phyloP scores from a whole-genome alignment of 345 rosid species.

The Linum tenue region DNA sequence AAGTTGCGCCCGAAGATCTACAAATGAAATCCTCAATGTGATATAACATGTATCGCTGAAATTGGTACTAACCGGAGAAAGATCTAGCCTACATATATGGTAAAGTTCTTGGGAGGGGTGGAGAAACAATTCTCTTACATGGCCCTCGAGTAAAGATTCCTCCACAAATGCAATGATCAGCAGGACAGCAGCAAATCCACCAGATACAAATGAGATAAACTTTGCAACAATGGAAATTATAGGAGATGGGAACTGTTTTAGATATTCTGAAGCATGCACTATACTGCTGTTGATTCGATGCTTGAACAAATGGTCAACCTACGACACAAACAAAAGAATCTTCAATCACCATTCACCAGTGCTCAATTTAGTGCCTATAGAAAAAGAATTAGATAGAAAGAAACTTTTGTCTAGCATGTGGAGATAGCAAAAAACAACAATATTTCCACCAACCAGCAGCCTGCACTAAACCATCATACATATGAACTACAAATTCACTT shows the following conservation, averaged over 20 bases:
- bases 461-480: no score
- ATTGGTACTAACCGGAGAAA: background rate
- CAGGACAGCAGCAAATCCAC: constrained; percentile 93
- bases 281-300: constrained; percentile 90
- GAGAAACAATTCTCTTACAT: constrained; percentile 44
- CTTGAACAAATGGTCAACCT: constrained; percentile 99
- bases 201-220: constrained; percentile 89
- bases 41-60: background rate
- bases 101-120: background rate
- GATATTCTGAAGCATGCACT: constrained; percentile 71
- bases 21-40: constrained; percentile 19
- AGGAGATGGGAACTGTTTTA: constrained; percentile 88
- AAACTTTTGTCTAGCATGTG: no score
- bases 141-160: constrained; percentile 97
- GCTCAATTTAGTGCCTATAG: background rate
- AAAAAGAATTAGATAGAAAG: background rate
- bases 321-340: constrained; percentile 12
- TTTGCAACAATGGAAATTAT: constrained; percentile 81
- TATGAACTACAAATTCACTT: no score
- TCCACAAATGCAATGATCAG: constrained; percentile 94
- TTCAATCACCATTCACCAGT: background rate
- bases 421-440: no score
- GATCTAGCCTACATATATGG: background rate
- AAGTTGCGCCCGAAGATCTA: constrained; percentile 96
- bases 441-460: no score